These are phyloP conservation scores for Ophiocordyceps robertsii DNA, from an alignment of 2,329 filamentous ascomycete species.

Conservation along the genomic window DNA sequence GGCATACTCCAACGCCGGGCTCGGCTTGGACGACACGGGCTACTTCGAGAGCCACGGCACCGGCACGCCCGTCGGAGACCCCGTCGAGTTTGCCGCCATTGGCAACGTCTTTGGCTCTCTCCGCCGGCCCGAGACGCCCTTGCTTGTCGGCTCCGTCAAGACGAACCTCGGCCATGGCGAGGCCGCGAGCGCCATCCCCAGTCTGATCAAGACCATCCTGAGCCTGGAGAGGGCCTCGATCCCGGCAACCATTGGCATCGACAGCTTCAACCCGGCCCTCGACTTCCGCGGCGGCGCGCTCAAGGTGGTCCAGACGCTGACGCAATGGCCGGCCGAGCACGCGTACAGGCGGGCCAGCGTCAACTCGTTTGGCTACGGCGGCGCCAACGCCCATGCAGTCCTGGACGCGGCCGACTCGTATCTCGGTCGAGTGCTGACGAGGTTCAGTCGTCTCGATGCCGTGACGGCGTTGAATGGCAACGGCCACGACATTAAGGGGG, in stretches of 20 bases:
- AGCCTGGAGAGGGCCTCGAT: slow-evolving; percentile 11
- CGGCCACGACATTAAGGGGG: no score
- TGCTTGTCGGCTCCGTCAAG: slow-evolving; percentile 11
- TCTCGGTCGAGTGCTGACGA: neutral
- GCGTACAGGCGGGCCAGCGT: slow-evolving; percentile 26
- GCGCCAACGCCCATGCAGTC: slow-evolving; percentile 27
- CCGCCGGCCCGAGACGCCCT: neutral
- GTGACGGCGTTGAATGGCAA: no score
- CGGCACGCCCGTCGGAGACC: slow-evolving; percentile 24
- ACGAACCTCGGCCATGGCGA: slow-evolving; percentile 16
- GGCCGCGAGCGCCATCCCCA: slow-evolving; percentile 11
- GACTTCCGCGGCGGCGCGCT: no score
- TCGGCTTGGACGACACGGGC: slow-evolving; percentile 4
- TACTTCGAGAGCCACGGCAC: slow-evolving; percentile 14
- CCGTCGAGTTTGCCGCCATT: slow-evolving; percentile 21
- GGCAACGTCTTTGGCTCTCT: slow-evolving; percentile 10
- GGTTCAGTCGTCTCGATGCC: no score
- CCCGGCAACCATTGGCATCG: slow-evolving; percentile 8
- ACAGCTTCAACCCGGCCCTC: neutral
- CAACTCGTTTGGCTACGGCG: slow-evolving; percentile 29
- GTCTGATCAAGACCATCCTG: slow-evolving; percentile 14
- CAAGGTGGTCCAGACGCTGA: slow-evolving; percentile 16
- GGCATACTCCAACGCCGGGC: slow-evolving; percentile 12
- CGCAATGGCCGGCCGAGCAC: slow-evolving; percentile 19
- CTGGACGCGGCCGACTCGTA: slow-evolving; percentile 6